Evolutionary conservation across 148 eudicot species (phyloP).

Genomic region (Cornus florida): DNA sequence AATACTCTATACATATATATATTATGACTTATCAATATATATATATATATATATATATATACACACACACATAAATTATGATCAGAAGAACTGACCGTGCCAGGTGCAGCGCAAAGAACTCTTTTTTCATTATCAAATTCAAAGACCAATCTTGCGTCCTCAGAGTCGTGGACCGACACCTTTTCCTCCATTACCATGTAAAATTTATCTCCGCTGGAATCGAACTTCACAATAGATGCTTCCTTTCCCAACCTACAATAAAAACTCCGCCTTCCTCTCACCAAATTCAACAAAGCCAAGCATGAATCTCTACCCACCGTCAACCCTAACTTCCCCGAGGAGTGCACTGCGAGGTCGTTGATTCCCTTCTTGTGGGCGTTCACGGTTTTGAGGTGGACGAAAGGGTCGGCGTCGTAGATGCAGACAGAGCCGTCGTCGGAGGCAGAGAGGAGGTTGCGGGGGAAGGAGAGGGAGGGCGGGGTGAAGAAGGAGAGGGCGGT

Average conservation of each 20-base stretch:
- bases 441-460: slow-evolving; percentile 66
- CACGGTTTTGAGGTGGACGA: slow-evolving; percentile 54
- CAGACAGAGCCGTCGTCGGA: slow-evolving; percentile 56
- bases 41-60: too few species aligned
- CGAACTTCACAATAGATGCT: slow-evolving; percentile 52
- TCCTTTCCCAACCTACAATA: slow-evolving; percentile 65
- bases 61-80: background rate
- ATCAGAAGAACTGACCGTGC: slow-evolving; percentile 40
- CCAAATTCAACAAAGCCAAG: slow-evolving; percentile 81
- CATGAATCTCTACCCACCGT: slow-evolving; percentile 67
- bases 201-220: slow-evolving; percentile 54
- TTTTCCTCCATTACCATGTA: slow-evolving; percentile 67
- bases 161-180: slow-evolving; percentile 67
- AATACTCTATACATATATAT: too few species aligned
- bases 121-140: slow-evolving; percentile 49
- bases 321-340: slow-evolving; percentile 66
- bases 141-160: slow-evolving; percentile 58
- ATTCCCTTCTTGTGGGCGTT: slow-evolving; percentile 54
- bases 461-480: slow-evolving; percentile 50
- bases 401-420: slow-evolving; percentile 80
- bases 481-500: slow-evolving; percentile 57
- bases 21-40: too few species aligned
- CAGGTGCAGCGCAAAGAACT: slow-evolving; percentile 75
- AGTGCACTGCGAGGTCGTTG: slow-evolving; percentile 63
- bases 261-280: slow-evolving; percentile 79